phyloP scores from a whole-genome alignment of 345 rosid genomes.

The Psidium guajava region DNA sequence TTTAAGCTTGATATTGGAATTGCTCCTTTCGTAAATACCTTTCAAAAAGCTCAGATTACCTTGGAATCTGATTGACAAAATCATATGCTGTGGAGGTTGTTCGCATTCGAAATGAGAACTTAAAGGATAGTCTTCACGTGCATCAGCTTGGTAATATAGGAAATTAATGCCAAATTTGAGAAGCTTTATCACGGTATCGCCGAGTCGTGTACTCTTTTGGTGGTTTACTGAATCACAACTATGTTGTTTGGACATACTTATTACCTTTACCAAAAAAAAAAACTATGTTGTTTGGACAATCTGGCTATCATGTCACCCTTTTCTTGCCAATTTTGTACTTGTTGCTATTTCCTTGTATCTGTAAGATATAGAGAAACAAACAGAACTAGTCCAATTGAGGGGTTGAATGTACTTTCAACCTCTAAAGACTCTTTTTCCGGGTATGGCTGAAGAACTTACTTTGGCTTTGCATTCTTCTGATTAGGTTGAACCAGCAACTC shows the following conservation, averaged over 20 bases:
- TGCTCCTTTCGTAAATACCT: not conserved
- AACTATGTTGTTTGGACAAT: not conserved
- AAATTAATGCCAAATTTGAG: not conserved
- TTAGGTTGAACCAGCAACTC: slow-evolving; percentile 97
- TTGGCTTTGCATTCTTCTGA: slow-evolving; percentile 1
- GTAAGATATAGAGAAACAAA: not conserved
- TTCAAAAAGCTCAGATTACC: not conserved
- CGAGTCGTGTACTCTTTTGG: not conserved
- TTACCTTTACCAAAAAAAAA: no score
- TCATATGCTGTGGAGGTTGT: not conserved
- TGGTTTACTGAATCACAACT: not conserved
- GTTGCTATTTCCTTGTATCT: not conserved
- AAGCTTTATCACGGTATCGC: not conserved
- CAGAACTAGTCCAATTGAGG: not conserved
- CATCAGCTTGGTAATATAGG: not conserved
- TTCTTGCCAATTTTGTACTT: not conserved
- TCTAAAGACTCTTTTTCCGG: not conserved
- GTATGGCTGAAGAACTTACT: not conserved
- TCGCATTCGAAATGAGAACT: not conserved
- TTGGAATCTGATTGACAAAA: not conserved
- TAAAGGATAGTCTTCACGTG: not conserved
- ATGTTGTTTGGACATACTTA: not conserved
- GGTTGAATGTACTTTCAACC: not conserved
- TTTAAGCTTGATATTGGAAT: not conserved
- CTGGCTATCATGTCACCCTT: not conserved